Base-by-base conservation (phyloP, 108 stramenopile genomes). In the Bacterosira constricta region DNA sequence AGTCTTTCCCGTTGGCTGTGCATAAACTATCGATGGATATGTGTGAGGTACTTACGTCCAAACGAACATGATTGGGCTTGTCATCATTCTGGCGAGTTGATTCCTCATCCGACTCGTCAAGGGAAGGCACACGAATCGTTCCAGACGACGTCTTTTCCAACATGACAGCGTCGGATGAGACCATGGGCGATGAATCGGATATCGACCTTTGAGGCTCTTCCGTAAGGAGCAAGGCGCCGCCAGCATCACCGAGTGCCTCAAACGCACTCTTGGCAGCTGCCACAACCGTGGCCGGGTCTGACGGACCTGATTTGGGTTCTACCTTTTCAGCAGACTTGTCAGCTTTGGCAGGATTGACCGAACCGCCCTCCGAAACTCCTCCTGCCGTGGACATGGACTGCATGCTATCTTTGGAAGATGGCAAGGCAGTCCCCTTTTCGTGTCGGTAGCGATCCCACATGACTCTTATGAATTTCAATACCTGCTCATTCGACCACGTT, bases 401-500 rank as follows among this genome's bases (percentile, higher is more conserved):
- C 4, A 18, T 65, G 50, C 47, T 52, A 31, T 47, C 49, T 30
- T 34, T 42, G 11, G 20, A 27, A 17, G 68, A 54, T 20, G 58
- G 36, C 25, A 67, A 36, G 13, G 42, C 77, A 47, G 60, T 44
- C 58, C 53, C 60, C 57, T 57, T 36, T 79, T 66, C 69, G 56
- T 49, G 66, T 23, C 71, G 66, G 72, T 83, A 68, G 47, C 88
- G 85, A 34, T 80, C 63, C 92, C 92, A 93, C 92, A 93, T 93
- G 3, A 86, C 68, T 21, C 85, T 78, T 47, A 93, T 77, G 66
- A 93, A 93, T 42, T 88, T 83, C 41, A 93, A 74, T 23, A 89
- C 88, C 53, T 90, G 80, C 35, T 88, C 89, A 64, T 93, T 93
- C 17, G 87, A 81, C 89, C 90, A 93, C 26, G 77, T 77, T 58